A percentile compares a stretch with the other conserved stretches of the same genome.
phyloP scores from a whole-genome alignment of 2,329 filamentous ascomycete species.

The Aspergillus tamarii region DNA sequence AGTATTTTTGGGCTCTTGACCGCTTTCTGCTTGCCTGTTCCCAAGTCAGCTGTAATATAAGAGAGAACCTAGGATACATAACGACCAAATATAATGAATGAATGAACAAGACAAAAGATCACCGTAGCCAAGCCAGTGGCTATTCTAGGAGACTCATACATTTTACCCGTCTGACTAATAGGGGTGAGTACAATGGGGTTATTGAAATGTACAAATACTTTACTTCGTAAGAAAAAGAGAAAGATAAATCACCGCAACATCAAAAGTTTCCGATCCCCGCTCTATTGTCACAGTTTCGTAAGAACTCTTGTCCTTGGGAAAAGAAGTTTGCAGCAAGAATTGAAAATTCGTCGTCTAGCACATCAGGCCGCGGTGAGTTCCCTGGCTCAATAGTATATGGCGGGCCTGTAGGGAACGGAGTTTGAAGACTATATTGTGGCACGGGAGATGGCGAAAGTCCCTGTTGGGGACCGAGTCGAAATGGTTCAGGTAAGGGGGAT shows the following conservation, averaged over 20 bases:
- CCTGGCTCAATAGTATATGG: conserved; percentile 22
- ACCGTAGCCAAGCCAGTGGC: background rate
- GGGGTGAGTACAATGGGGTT: too few species aligned
- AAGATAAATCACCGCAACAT: background rate
- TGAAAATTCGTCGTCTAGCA: conserved; percentile 47
- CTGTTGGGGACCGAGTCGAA: conserved; percentile 36
- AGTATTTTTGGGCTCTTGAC: background rate
- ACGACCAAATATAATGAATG: background rate
- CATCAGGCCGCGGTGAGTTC: conserved; percentile 28
- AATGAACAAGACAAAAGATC: background rate
- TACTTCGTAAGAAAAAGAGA: background rate
- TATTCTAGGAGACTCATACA: background rate
- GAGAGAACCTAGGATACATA: background rate
- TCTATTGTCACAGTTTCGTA: conserved; percentile 43
- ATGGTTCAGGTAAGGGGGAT: conserved; percentile 48
- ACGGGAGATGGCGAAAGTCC: conserved; percentile 16
- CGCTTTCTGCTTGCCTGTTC: background rate
- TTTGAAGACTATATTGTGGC: conserved; percentile 25
- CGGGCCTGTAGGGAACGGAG: conserved; percentile 18
- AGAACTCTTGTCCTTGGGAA: conserved; percentile 48
- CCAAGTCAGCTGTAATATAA: background rate
- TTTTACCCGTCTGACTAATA: background rate
- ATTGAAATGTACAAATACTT: background rate
- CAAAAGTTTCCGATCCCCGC: conserved; percentile 38
- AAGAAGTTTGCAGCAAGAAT: conserved; percentile 55